phyloP scores from a whole-genome alignment of 177 flowering plant genomes.

The Vitis hybrid region DNA sequence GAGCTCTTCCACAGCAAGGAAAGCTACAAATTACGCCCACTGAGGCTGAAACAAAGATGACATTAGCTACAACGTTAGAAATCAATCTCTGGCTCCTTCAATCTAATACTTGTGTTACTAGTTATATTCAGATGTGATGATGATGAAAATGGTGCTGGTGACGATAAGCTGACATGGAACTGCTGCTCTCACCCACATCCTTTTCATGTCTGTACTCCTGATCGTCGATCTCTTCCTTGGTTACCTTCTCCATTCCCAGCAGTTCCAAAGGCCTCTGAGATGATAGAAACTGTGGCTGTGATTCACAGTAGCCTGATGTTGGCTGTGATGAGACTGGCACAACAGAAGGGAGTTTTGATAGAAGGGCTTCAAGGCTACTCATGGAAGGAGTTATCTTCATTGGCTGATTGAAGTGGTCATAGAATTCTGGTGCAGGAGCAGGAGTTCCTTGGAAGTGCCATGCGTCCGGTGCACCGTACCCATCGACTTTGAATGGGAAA shows the following conservation, averaged over 20 bases:
- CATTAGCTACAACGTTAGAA: conserved; percentile 1
- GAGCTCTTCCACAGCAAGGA: background rate
- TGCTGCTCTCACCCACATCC: conserved; percentile 47
- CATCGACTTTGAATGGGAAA: conserved; percentile 44
- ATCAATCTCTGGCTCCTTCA: background rate
- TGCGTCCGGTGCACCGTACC: conserved; percentile 25
- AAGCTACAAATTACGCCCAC: background rate
- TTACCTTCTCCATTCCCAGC: conserved; percentile 32
- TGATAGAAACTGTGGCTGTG: conserved; percentile 19
- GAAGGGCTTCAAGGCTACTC: conserved; percentile 97
- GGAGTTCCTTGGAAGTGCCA: conserved; percentile 38
- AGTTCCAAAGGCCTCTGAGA: conserved; percentile 33
- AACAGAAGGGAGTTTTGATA: conserved; percentile 91
- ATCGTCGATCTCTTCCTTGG: conserved; percentile 49
- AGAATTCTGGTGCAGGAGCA: conserved; percentile 22
- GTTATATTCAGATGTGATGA: conserved; percentile 25
- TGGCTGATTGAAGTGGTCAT: conserved; percentile 33
- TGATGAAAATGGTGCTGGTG: conserved; percentile 25
- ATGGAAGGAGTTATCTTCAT: conserved; percentile 81
- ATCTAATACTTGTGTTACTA: background rate
- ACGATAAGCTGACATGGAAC: conserved; percentile 32
- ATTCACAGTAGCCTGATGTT: conserved; percentile 25
- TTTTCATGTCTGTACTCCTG: conserved; percentile 25
- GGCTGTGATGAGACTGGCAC: conserved; percentile 41
- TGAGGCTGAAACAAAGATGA: conserved; percentile 4